Evolutionary conservation across 2,329 filamentous ascomycete species (phyloP), one percentile per base, ranked within the genome.

Genomic region (Sporothrix luriei): DNA sequence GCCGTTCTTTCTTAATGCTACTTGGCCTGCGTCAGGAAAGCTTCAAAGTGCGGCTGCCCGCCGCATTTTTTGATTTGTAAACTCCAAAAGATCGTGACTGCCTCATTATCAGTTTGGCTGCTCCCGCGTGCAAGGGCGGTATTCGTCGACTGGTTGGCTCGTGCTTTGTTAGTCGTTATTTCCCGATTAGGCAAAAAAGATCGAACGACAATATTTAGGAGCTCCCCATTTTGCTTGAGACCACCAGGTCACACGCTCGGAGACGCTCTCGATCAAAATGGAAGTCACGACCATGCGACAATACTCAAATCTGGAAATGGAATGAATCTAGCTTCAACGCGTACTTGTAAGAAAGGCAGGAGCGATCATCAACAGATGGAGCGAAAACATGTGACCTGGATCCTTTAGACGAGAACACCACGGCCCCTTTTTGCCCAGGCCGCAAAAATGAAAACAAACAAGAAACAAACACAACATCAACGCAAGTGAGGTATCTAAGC

Each of bases 151-250:
- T 62, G 54, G 62, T 33, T 33, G 61, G 52, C 16, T 38, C 24
- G 24, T 26, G n/a, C 21, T 54, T 43, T 69, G 49, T 61, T 61
- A 69, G 62, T 69, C 43, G 54, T 52, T 61, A 69, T 70, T 68
- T 64, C 65, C 69, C 48, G 38, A 68, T 68, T 68, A 59, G 65
- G 69, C 54, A 68, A 68, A 70, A 70, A 68, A 70, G 38, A 70
- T 68, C 64, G 68, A 67, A 51, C 19, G 24, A 51, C 65, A 43
- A 48, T 24, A 33, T n/a, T 7, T n/a, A 26, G 43, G 61, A 64
- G 43, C 49, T 24, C n/a, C 16, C 29, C n/a, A 5, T 29, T 64
- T 24, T 21, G 14, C 43, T 24, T 21, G 26, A 21, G 9, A 49
- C 10, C 40, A 26, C 13, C 4, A 19, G 38, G 21, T n/a, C 24